Conservation (phyloP, 306 rosid species). For the Mimosa pudica region DNA sequence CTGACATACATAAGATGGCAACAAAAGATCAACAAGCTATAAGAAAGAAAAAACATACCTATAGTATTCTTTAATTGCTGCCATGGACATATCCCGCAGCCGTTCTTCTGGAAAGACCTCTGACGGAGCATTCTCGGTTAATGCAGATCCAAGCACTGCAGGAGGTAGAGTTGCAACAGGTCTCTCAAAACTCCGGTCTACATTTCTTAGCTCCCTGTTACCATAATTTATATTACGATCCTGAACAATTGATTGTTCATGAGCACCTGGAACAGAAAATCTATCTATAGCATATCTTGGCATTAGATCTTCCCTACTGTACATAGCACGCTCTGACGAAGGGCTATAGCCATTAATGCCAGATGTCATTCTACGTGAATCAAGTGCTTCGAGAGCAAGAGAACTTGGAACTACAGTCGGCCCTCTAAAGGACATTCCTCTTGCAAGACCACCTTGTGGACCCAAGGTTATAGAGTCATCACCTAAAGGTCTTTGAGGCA, state of each 20-base stretch:
- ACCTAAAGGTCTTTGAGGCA: constrained; percentile 63
- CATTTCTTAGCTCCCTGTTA: constrained; percentile 58
- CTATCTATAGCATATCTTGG: constrained; percentile 54
- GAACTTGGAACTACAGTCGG: constrained; percentile 53
- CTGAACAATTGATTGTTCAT: constrained; percentile 56
- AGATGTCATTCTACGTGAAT: constrained; percentile 54
- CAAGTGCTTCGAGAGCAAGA: constrained; percentile 50
- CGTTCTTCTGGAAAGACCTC: constrained; percentile 58
- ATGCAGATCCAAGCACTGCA: constrained; percentile 47
- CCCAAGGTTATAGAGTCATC: constrained; percentile 80
- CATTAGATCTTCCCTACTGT: constrained; percentile 54
- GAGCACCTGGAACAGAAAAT: constrained; percentile 52
- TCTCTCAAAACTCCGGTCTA: constrained; percentile 56
- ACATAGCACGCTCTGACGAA: constrained; percentile 46
- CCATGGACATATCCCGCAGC: constrained; percentile 60
- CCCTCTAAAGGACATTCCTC: constrained; percentile 94
- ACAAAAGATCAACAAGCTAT: constrained; percentile 1
- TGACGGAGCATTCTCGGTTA: constrained; percentile 46
- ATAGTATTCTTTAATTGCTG: constrained; percentile 88
- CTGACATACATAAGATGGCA: neutral
- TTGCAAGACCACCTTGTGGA: constrained; percentile 95
- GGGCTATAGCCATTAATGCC: constrained; percentile 65
- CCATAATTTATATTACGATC: constrained; percentile 57
- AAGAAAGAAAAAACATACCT: constrained; percentile 48
- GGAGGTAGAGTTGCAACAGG: constrained; percentile 56